Conservation (phyloP, 2,329 filamentous ascomycete genomes). For the Trichophyton equinum region DNA sequence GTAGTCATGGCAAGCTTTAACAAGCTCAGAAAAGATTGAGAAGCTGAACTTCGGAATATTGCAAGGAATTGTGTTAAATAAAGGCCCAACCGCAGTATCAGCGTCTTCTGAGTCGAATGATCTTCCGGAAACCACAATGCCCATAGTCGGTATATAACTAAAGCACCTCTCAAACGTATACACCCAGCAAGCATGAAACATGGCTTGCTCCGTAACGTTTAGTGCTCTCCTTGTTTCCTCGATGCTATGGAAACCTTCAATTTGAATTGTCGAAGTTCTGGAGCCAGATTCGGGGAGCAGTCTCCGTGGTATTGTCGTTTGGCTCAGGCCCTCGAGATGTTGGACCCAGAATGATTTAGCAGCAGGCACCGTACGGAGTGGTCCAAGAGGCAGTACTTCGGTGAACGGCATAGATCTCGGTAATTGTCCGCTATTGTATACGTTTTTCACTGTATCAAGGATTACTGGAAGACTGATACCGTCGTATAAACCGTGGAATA, state of each 20-base stretch:
- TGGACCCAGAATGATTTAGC: constrained; percentile 56
- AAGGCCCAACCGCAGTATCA: constrained; percentile 60
- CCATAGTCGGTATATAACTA: constrained; percentile 44
- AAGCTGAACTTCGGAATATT: constrained; percentile 35
- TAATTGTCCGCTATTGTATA: constrained; percentile 34
- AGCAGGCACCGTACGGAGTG: constrained; percentile 41
- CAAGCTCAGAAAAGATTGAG: constrained; percentile 47
- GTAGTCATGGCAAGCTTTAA: constrained; percentile 56
- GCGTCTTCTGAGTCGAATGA: constrained; percentile 52
- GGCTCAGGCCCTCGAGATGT: constrained; percentile 35
- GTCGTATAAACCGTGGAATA: constrained; percentile 83
- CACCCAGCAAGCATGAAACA: constrained; percentile 65
- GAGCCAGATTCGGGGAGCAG: constrained; percentile 8
- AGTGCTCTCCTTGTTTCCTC: constrained; percentile 45
- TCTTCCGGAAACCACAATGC: constrained; percentile 68
- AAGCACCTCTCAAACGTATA: constrained; percentile 46
- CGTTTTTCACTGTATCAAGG: constrained; percentile 44
- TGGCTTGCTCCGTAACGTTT: constrained; percentile 63
- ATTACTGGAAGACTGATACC: constrained; percentile 63
- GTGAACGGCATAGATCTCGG: constrained; percentile 46
- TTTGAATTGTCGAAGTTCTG: constrained; percentile 15
- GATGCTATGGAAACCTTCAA: constrained; percentile 33
- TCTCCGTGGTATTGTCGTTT: constrained; percentile 20
- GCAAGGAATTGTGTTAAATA: constrained; percentile 85
- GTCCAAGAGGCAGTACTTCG: constrained; percentile 56